A percentile compares a stretch with the other conserved stretches of the same genome.
Evolutionary conservation across 2,329 filamentous ascomycete genomes (phyloP).

Genomic region (Phaeosphaeriaceae sp.): DNA sequence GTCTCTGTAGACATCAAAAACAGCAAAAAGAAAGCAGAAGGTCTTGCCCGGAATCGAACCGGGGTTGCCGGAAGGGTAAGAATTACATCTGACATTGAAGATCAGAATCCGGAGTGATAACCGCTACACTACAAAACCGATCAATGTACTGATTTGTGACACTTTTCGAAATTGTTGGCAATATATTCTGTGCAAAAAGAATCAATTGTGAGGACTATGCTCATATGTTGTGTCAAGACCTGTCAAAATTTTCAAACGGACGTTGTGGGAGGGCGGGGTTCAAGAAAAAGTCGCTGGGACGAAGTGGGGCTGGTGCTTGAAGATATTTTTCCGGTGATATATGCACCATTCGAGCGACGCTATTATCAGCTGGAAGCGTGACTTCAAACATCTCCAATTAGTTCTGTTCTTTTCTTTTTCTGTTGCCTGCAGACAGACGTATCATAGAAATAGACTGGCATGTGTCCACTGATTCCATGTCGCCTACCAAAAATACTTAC

Average conservation of each 20-base stretch:
- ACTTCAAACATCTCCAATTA: no score
- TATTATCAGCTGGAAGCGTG: no score
- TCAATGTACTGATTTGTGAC: background rate
- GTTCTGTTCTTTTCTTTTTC: no score
- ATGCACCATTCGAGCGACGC: no score
- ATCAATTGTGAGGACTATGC: no score
- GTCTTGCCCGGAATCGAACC: constrained; percentile 33
- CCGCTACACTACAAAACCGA: constrained; percentile 30
- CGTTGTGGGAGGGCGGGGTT: background rate
- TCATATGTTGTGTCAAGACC: no score
- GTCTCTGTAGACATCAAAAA: background rate
- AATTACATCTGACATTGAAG: constrained; percentile 3
- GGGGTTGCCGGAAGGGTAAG: constrained; percentile 28
- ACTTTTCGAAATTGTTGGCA: background rate
- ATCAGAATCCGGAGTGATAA: constrained; percentile 39
- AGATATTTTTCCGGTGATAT: background rate
- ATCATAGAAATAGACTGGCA: no score
- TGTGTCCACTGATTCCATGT: no score
- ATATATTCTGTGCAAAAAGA: no score
- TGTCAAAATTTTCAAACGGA: background rate
- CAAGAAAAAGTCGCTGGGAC: background rate
- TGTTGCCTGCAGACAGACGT: no score
- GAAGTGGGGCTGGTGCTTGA: constrained; percentile 1
- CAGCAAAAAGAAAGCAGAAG: constrained; percentile 12
- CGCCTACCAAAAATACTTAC: no score